These are phyloP conservation scores for Pseudevernia furfuracea DNA, from an alignment of 495 filamentous ascomycete genomes.

Conservation along the genomic window DNA sequence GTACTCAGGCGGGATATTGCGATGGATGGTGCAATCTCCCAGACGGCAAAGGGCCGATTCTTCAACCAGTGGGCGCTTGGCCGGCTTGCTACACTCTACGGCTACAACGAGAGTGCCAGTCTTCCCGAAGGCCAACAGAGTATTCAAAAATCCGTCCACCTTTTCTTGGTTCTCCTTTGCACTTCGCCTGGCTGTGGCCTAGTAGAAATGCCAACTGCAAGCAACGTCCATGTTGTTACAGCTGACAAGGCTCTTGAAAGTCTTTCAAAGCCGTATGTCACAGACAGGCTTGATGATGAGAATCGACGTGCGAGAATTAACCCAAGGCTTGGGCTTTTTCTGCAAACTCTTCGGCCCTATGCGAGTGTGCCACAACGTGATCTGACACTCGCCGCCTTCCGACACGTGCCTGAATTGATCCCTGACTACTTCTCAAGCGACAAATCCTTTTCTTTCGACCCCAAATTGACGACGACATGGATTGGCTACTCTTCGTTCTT, in stretches of 20 bases:
- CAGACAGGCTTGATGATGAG: neutral
- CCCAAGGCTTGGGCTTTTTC: slow-evolving; percentile 62
- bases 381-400: slow-evolving; percentile 70
- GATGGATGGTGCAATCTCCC: slow-evolving; percentile 58
- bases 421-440: slow-evolving; percentile 76
- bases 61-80: slow-evolving; percentile 63
- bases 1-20: slow-evolving; percentile 58
- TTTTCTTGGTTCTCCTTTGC: slow-evolving; percentile 64
- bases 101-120: slow-evolving; percentile 51
- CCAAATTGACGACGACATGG: slow-evolving; percentile 87
- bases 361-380: slow-evolving; percentile 73
- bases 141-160: slow-evolving; percentile 57
- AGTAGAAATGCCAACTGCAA: slow-evolving; percentile 57
- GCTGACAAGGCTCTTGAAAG: neutral
- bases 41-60: slow-evolving; percentile 62
- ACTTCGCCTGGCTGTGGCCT: slow-evolving; percentile 62
- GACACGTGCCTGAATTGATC: slow-evolving; percentile 71
- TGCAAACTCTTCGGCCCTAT: slow-evolving; percentile 75
- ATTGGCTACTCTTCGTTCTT: slow-evolving; percentile 85
- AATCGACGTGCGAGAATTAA: slow-evolving; percentile 40
- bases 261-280: neutral
- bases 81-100: slow-evolving; percentile 63
- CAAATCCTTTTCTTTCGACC: slow-evolving; percentile 76
- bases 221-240: slow-evolving; percentile 37
- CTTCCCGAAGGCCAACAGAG: slow-evolving; percentile 34